Conservation (phyloP, 140 eudicot species). For the Flaveria floridana region DNA sequence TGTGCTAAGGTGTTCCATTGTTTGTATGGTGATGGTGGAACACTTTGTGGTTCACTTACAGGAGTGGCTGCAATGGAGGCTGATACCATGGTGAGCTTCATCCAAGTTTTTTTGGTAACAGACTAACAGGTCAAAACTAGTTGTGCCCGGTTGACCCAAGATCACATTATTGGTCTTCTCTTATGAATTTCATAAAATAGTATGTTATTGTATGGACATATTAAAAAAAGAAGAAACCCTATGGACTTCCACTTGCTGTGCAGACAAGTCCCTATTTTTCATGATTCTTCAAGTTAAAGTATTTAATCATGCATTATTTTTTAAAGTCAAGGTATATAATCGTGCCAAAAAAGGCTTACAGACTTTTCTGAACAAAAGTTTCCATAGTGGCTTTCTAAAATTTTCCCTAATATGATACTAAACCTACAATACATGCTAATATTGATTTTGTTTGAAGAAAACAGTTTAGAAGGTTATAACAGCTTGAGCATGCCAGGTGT, state of each 20-base stretch:
- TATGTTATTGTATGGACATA: background rate
- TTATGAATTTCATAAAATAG: constrained; percentile 3
- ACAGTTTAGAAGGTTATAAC: background rate
- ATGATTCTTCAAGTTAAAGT: background rate
- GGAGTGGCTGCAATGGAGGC: constrained; percentile 94
- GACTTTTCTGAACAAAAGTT: background rate
- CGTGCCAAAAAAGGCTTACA: background rate
- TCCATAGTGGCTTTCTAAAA: background rate
- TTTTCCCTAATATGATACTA: background rate
- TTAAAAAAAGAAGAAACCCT: too few species aligned
- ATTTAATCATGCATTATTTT: background rate
- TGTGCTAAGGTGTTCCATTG: constrained; percentile 82
- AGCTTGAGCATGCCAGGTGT: background rate
- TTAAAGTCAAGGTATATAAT: background rate
- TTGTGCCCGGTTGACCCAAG: background rate
- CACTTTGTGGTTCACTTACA: constrained; percentile 78
- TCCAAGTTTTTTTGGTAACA: background rate
- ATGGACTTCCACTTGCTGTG: background rate
- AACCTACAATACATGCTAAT: background rate
- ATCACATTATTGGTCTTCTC: constrained; percentile 2
- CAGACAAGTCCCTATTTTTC: background rate
- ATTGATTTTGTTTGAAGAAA: background rate
- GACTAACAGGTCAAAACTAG: background rate
- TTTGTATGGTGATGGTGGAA: constrained; percentile 89
- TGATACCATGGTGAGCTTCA: constrained; percentile 81